These are phyloP conservation scores for Candida patagonica DNA, from an alignment of 805 yeast species.

Conservation along the genomic window DNA sequence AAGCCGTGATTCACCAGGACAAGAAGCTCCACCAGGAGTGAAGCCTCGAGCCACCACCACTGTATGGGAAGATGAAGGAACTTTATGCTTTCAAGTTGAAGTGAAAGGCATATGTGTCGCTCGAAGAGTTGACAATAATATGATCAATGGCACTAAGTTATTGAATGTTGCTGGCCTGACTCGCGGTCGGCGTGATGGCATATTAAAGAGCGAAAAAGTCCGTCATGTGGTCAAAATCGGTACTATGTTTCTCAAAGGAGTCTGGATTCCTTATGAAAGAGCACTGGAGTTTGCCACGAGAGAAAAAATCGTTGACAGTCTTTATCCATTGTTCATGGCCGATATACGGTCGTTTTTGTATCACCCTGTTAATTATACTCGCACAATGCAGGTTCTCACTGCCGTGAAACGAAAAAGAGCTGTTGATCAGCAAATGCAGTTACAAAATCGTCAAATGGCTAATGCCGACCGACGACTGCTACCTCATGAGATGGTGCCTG, in stretches of 20 bases:
- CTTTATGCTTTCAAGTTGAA: constrained; percentile 77
- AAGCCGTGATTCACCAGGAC: constrained; percentile 22
- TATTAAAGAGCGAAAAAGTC: constrained; percentile 65
- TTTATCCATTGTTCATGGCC: constrained; percentile 65
- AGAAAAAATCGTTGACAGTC: constrained; percentile 61
- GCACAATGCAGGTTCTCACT: constrained; percentile 27
- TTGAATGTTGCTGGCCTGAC: constrained; percentile 82
- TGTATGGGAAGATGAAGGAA: constrained; percentile 83
- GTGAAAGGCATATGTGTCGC: constrained; percentile 73
- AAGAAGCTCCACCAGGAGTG: constrained; percentile 23
- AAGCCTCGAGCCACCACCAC: constrained; percentile 63
- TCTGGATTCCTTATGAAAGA: constrained; percentile 83
- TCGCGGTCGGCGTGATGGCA: constrained; percentile 82
- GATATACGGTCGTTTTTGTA: constrained; percentile 34
- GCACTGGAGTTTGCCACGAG: constrained; percentile 74
- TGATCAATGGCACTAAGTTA: constrained; percentile 80
- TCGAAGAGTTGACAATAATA: constrained; percentile 77
- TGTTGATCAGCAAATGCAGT: constrained; percentile 15
- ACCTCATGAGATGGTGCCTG: constrained; percentile 4
- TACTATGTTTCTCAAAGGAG: constrained; percentile 81
- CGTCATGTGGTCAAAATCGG: constrained; percentile 81
- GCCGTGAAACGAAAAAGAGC: constrained; percentile 25
- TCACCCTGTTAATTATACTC: constrained; percentile 25
- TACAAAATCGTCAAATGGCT: constrained; percentile 9
- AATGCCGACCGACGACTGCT: constrained; percentile 6